Evolutionary conservation across 352 stramenopile species (phyloP), one percentile per base, ranked within the genome.

Genomic region (Pythium phragmiticola): DNA sequence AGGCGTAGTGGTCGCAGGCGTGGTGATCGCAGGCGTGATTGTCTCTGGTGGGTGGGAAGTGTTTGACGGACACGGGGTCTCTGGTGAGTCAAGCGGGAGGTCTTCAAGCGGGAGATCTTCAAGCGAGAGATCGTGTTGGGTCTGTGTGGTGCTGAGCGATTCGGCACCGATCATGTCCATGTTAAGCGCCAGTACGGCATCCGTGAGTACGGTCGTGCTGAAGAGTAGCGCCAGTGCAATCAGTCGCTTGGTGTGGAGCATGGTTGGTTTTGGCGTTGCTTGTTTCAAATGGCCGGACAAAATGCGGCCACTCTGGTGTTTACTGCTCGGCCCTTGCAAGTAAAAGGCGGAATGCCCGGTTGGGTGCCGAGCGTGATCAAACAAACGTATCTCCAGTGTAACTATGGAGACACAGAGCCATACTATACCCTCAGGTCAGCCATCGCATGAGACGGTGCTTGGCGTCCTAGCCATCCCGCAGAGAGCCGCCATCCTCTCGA

Each of bases 211-310:
- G 3, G 63, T 53, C 12, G 33, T 30, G 43, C 63, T 65, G 57
- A 70, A 65, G 42, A 70, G 56, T 33, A 65, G 33, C 43, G 57
- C 63, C 26, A 70, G 12, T 4, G 57, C 53, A 41, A 71, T 66
- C 13, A 71, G 53, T 52, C 57, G 57, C 65, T 71, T 71, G 34
- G 51, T 51, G 41, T 66, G 26, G 30, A 71, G 58, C 65, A 71
- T 71, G 16, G 39, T 46, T 50, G 45, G 39, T 17, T 7, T 7
- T 19, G 39, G 39, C 39, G 26, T 30, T 30, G 39, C 13, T 54
- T 41, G 45, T n/a, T 45, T 14, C 19, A 9, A 11, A 6, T 65
- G 59, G 17, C 23, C 19, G 39, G 11, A 19, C 21, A 30, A 30
- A 30, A 30, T 30, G 34, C 34, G 11, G 34, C 7, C 34, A 39